phyloP scores from a whole-genome alignment of 2,329 filamentous ascomycete genomes.

The Sarocladium strictum region DNA sequence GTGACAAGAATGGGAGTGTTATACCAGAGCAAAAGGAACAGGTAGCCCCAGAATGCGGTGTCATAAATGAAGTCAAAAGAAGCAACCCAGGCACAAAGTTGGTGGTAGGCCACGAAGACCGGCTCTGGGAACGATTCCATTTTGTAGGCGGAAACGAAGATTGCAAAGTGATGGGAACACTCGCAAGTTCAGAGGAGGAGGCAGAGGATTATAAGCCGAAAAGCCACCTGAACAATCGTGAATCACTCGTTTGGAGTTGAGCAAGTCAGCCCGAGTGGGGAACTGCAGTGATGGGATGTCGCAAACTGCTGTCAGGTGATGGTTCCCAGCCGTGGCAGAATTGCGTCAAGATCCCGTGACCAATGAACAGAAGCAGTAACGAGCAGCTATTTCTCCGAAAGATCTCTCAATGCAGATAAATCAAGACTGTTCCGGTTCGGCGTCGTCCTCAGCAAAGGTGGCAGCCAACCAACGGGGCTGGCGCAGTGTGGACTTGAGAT shows the following conservation, averaged over 20 bases:
- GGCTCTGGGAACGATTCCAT: background rate
- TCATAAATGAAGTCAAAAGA: background rate
- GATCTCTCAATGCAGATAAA: background rate
- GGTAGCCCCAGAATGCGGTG: slow-evolving; percentile 4
- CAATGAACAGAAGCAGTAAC: too few species aligned
- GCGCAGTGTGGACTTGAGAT: background rate
- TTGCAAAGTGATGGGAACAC: background rate
- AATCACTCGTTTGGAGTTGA: too few species aligned
- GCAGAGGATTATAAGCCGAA: too few species aligned
- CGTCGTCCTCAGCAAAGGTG: background rate
- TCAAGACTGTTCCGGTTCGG: background rate
- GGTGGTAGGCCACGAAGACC: background rate
- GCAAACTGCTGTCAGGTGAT: too few species aligned
- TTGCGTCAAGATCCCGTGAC: background rate
- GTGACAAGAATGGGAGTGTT: background rate
- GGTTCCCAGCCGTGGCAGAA: background rate
- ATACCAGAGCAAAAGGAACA: slow-evolving; percentile 2
- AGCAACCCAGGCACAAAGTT: background rate
- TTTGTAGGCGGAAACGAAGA: background rate
- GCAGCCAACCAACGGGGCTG: background rate
- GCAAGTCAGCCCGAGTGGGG: too few species aligned
- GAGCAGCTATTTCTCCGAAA: too few species aligned
- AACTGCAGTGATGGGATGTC: background rate
- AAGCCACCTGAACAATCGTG: too few species aligned
- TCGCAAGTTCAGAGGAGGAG: too few species aligned